phyloP scores from a whole-genome alignment of 176 grass and related monocot genomes.

The Carex myosuroides region DNA sequence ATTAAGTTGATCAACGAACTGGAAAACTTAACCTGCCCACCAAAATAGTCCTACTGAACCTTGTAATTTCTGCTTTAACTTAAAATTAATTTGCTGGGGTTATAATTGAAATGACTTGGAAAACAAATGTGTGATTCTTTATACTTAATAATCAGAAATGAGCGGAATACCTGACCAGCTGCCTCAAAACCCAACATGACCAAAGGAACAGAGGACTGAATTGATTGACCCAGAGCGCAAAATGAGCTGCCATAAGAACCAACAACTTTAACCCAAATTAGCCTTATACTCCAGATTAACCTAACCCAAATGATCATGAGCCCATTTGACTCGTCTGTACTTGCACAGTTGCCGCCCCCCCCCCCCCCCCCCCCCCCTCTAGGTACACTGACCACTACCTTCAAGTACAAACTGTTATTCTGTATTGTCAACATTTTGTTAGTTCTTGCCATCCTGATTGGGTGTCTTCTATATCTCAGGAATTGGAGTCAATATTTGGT shows the following conservation, averaged over 20 bases:
- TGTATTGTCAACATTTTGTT: not conserved
- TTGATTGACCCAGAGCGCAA: too few species aligned
- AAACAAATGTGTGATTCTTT: not conserved
- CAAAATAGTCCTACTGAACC: not conserved
- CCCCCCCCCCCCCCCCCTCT: not conserved
- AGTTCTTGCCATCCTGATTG: not conserved
- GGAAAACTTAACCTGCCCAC: not conserved
- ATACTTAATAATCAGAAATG: not conserved
- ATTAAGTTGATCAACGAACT: not conserved
- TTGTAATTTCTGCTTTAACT: not conserved
- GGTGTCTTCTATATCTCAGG: conserved; percentile 30
- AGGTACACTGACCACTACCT: not conserved
- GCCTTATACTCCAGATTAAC: not conserved
- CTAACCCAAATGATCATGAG: not conserved
- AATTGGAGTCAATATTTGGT: conserved; percentile 88
- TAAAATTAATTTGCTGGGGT: not conserved
- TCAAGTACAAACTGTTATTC: not conserved
- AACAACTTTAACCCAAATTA: not conserved
- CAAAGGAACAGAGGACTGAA: too few species aligned
- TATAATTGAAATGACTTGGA: not conserved
- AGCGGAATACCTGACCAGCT: not conserved
- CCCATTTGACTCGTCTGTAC: not conserved
- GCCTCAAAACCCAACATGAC: too few species aligned
- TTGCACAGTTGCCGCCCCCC: not conserved
- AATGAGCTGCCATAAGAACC: not conserved